Evolutionary conservation across 768 basidiomycete species (phyloP), one percentile per base, ranked within the genome.

Genomic region (Imleria badia): DNA sequence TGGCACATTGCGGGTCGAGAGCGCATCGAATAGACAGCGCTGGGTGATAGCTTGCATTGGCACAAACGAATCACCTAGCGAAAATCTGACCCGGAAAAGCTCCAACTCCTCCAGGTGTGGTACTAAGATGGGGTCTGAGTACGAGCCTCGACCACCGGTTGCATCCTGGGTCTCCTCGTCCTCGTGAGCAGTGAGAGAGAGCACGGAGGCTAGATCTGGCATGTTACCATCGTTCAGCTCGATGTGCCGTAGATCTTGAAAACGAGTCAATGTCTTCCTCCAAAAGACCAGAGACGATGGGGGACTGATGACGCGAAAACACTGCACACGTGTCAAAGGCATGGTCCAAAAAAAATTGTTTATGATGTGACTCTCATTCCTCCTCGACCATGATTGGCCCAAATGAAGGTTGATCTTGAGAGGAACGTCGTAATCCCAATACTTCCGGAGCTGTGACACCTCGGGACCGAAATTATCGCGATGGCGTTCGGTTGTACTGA

Each of bases 221-320:
- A 47, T 29, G 12, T 4, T 0, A 19, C 26, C 45, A 1, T 8
- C 0, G 10, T 29, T 35, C 13, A 55, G 22, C 20, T 29, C 30
- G 35, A 61, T 45, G 39, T 39, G 34, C 20, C 38, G 44, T 29
- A 59, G 15, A 23, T 35, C 48, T 13, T 7, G 51, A 10, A 58
- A 35, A 8, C 22, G 34, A 9, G 8, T 0, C 23, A 26, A 15
- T 26, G 26, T 26, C 26, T 26, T 26, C 6, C 26, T 26, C 26
- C 26, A 26, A 26, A 26, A 26, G 26, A 6, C 26, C 26, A 6
- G 26, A 26, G 26, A 26, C 26, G 4, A n/a, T 2, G 11, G 22
- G 40, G 40, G 41, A 5, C 2, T 0, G 15, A 22, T 0, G 20
- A 43, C 14, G 5, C 26, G 26, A 26, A 26, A 6, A 6, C 4